Evolutionary conservation across 2,329 filamentous ascomycete genomes (phyloP).

Genomic region (Xylaria sp.): DNA sequence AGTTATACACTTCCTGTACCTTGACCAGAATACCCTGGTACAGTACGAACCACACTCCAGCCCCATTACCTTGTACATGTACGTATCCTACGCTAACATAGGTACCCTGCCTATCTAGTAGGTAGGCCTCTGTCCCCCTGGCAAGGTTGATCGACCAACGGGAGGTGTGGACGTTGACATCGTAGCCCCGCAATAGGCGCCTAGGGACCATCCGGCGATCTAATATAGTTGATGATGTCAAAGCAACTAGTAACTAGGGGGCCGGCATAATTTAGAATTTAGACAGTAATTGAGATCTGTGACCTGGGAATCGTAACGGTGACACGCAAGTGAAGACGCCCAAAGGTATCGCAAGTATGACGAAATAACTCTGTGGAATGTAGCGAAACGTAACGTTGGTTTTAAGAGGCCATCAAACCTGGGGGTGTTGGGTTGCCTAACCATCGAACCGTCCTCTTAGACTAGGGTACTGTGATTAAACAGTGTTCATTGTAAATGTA

Average conservation of each 20-base stretch:
- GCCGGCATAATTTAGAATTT: not conserved
- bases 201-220: conserved; percentile 17
- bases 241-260: not conserved
- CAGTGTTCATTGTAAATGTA: conserved; percentile 4
- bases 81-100: conserved; percentile 9
- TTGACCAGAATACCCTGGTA: conserved; percentile 19
- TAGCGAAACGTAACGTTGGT: not conserved
- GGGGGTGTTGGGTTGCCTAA: conserved; percentile 17
- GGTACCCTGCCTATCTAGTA: conserved; percentile 17
- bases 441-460: not conserved
- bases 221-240: conserved; percentile 18
- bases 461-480: not conserved
- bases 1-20: conserved; percentile 11
- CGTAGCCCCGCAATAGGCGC: conserved; percentile 28
- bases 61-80: conserved; percentile 26
- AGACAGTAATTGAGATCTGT: conserved; percentile 3
- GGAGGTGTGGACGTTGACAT: conserved; percentile 23
- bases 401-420: not conserved
- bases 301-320: not conserved
- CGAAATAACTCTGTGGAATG: not conserved
- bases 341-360: not conserved
- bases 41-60: conserved; percentile 31
- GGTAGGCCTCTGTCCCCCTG: conserved; percentile 7
- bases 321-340: not conserved
- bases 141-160: conserved; percentile 34